These are phyloP conservation scores for Verruconis gallopava DNA, from an alignment of 2,329 filamentous ascomycete genomes.

Conservation along the genomic window DNA sequence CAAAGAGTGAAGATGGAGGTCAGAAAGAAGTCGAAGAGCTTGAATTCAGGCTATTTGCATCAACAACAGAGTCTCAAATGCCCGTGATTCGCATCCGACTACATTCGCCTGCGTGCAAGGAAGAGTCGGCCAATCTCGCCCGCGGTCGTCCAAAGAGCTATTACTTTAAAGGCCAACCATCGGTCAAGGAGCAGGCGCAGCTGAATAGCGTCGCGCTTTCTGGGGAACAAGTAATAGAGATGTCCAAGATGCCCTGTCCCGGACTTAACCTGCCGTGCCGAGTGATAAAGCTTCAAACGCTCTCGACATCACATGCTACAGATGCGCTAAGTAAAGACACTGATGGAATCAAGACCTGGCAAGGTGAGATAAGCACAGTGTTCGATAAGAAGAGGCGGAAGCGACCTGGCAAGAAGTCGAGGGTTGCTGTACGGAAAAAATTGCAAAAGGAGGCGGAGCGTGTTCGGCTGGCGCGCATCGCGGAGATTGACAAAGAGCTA, in stretches of 20 bases:
- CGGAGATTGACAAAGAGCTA: background rate
- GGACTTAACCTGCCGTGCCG: background rate
- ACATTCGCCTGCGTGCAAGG: background rate
- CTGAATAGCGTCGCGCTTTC: background rate
- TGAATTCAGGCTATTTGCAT: background rate
- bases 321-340: too few species aligned
- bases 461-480: background rate
- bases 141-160: background rate
- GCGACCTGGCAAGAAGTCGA: background rate
- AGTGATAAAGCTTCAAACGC: background rate
- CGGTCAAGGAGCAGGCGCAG: background rate
- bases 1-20: background rate
- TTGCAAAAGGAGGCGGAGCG: background rate
- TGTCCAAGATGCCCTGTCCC: background rate
- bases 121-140: background rate
- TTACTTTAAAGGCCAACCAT: background rate
- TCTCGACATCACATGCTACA: too few species aligned
- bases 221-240: background rate
- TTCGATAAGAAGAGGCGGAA: background rate
- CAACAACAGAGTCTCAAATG: background rate
- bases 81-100: background rate
- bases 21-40: background rate
- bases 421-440: background rate
- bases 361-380: background rate
- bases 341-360: background rate